Evolutionary conservation across 2,329 filamentous ascomycete genomes (phyloP), one percentile per base, ranked within the genome.

Genomic region (Apiospora malaysiana): DNA sequence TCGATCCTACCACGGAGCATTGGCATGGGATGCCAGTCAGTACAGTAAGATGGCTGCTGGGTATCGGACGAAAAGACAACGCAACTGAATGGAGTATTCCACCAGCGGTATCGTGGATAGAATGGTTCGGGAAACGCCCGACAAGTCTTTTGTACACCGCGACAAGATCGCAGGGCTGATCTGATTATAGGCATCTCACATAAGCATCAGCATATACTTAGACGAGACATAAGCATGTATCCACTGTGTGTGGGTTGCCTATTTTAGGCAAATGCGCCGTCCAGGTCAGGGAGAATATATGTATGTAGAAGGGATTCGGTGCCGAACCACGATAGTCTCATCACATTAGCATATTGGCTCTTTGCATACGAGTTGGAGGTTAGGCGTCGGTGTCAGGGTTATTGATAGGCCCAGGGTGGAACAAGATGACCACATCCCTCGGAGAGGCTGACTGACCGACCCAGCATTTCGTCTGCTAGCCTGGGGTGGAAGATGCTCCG

Each of bases 131-230:
- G 27, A 37, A 40, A 21, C n/a, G 56, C 21, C 56, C 56, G 56
- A 63, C 56, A 23, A n/a, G 16, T 18, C 42, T 10, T 63, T 40
- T 16, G 14, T 56, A 32, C 23, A 25, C 16, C 16, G 16, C 8
- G 7, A 40, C 18, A 2, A 63, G 56, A 63, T 40, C 56, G 56
- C 56, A 63, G 56, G 56, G 56, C 56, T 63, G 56, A 63, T 63
- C 56, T 63, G 56, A n/a, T 63, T 63, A 63, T 63, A 63, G 56
- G 27, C 18, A 63, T 63, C 56, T 63, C 56, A 63, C 56, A 21
- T 63, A 63, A 63, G 21, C 21, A 40, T 32, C 12, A 23, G 56
- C 8, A 40, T 63, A 25, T 47, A 47, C 40, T 42, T 46, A n/a
- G 45, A 47, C 45, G 21, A 47, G 45, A n/a, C 21, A 47, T 8